Conservation (phyloP, 257 asterid genomes). For the Henckelia pumila region DNA sequence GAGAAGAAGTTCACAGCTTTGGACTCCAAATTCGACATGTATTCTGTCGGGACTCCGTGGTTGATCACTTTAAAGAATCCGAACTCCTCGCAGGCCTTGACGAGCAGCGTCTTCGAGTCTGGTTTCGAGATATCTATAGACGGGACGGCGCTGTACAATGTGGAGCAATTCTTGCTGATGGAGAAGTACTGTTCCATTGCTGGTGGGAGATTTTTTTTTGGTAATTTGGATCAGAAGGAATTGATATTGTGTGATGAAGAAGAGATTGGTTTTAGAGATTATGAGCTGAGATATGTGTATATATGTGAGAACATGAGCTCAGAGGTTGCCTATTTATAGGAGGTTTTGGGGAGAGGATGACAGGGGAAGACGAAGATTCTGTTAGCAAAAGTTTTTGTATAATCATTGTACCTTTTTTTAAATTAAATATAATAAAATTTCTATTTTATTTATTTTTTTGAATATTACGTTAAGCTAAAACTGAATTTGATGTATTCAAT, state of each 20-base stretch:
- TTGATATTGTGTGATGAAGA: background rate
- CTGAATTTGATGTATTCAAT: no score
- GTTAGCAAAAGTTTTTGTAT: no score
- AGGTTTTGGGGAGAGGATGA: background rate
- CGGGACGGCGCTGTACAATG: background rate
- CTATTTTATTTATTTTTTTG: no score
- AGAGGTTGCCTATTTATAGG: background rate
- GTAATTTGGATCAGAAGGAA: no score
- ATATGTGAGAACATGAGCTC: no score
- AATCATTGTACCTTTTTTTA: no score
- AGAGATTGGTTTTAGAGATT: background rate
- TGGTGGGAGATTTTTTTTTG: background rate
- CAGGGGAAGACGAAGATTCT: no score
- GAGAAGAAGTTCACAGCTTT: constrained; percentile 46
- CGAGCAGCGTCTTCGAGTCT: background rate
- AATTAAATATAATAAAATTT: no score
- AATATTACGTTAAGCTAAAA: no score
- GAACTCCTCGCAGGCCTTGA: background rate
- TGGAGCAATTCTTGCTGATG: background rate
- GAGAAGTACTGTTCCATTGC: background rate
- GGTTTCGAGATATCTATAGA: background rate
- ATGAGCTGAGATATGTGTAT: no score
- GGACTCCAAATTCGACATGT: background rate
- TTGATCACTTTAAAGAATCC: background rate
- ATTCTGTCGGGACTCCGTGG: background rate